Percentiles rank a stretch among this genome's conserved stretches.
These are phyloP conservation scores for Curvularia verruculosa DNA, from an alignment of 2,329 filamentous ascomycete species.

Conservation along the genomic window DNA sequence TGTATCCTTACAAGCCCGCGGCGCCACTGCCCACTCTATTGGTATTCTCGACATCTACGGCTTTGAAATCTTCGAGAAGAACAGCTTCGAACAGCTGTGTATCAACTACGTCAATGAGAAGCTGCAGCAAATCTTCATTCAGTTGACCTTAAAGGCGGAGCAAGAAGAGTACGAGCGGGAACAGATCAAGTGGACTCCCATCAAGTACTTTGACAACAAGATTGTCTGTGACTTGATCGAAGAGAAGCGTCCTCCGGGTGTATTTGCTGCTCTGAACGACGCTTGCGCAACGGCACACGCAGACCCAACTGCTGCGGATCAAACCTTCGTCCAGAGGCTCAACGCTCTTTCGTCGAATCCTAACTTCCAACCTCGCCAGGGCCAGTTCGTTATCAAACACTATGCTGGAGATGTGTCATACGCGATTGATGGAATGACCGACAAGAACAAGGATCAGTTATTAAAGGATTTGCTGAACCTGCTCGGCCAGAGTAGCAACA, in stretches of 20 bases:
- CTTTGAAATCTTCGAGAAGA: constrained; percentile 97
- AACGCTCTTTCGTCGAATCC: constrained; percentile 86
- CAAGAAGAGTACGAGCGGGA: constrained; percentile 97
- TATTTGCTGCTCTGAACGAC: constrained; percentile 96
- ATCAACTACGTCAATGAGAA: constrained; percentile 99
- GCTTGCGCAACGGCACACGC: constrained; percentile 98
- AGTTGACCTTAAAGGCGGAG: constrained; percentile 93
- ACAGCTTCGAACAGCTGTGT: constrained; percentile 98
- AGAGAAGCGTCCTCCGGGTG: constrained; percentile 83
- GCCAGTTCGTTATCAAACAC: constrained; percentile 98
- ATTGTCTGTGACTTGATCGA: constrained; percentile 97
- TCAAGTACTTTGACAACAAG: constrained; percentile 99
- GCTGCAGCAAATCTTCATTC: constrained; percentile 98
- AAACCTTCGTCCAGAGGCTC: constrained; percentile 92
- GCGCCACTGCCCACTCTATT: constrained; percentile 79
- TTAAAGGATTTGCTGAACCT: constrained; percentile 92
- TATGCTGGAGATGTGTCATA: constrained; percentile 98
- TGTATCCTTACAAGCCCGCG: constrained; percentile 79
- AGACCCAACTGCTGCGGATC: constrained; percentile 90
- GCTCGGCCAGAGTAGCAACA: constrained; percentile 81
- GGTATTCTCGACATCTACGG: constrained; percentile 99
- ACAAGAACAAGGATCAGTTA: constrained; percentile 99
- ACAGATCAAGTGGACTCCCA: constrained; percentile 98
- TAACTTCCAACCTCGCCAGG: constrained; percentile 89
- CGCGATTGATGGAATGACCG: constrained; percentile 93